A percentile compares a stretch with the other conserved stretches of the same genome.
Evolutionary conservation across 257 asterid genomes (phyloP).

Genomic region (Paulownia fortunei): DNA sequence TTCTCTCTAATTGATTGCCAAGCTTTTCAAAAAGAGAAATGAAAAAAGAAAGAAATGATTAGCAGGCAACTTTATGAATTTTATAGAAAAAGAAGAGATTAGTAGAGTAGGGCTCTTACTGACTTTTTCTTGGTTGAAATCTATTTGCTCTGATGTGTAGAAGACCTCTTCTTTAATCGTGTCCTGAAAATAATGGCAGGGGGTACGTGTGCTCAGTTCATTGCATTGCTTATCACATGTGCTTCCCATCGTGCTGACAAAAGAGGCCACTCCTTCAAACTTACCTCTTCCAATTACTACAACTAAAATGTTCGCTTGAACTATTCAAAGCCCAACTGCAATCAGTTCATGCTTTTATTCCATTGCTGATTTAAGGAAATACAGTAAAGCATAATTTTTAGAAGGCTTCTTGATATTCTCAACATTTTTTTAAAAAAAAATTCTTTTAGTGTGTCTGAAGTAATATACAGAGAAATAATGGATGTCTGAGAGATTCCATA

Average conservation of each 20-base stretch:
- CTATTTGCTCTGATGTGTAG: background rate
- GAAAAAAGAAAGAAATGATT: background rate
- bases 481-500: constrained; percentile 25
- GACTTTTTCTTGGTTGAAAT: background rate
- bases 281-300: constrained; percentile 8
- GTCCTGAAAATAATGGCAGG: background rate
- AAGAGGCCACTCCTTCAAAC: constrained; percentile 1
- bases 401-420: background rate
- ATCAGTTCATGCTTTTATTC: background rate
- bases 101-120: background rate
- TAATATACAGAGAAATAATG: background rate
- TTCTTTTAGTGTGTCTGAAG: too few relatives aligned
- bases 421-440: too few relatives aligned
- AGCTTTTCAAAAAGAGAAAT: background rate
- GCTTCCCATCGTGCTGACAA: constrained; percentile 28
- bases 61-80: background rate
- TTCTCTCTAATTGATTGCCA: background rate
- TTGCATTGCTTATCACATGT: constrained; percentile 27
- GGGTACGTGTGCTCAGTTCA: constrained; percentile 3
- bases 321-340: background rate
- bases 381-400: too few relatives aligned
- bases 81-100: background rate
- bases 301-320: background rate
- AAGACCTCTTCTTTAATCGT: background rate
- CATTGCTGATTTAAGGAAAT: too few relatives aligned